Base-by-base conservation (phyloP, 371 early-diverging fungal genomes). In the Batkoa obscura region DNA sequence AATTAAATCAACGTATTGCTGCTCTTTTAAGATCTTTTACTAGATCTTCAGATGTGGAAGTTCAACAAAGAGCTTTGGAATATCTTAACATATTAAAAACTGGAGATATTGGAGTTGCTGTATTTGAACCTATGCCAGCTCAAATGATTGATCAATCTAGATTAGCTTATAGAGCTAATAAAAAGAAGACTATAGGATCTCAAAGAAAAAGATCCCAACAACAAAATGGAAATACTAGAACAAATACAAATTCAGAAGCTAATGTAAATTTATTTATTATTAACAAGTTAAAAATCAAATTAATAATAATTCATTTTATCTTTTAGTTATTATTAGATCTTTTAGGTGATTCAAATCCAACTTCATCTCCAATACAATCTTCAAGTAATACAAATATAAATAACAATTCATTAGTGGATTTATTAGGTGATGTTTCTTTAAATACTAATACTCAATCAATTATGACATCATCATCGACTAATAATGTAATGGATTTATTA, bases 1-100 rank as follows among this genome's bases (percentile, higher is more conserved):
- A 38, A 47, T 62, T 63, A 12, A 50, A 60, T 13, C 61, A 61
- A 30, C 62, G 63, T 31, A 78, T 88, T 55, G 78, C 74, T 58
- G 61, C 68, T 9, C 57, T 85, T 9, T 64, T 95, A 37, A 66
- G 63, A 2, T 59, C 70, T 48, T 79, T 83, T 62, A 71, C 70
- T n/a, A 72, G 72, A 6, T 80, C 84, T 55, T 75, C 81, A 60
- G 88, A 90, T 60, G 78, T 87, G 0, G 98, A 95, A 68, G 79
- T 90, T 47, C 96, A 97, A 65, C 85, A 89, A 63, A 84, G 98
- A 55, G 86, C 90, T 0, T 83, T 87, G 6, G 96, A 97, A 68
- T 94, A 79, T 64, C 74, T 74, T 38, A 78, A 81, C 43, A 71
- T 96, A 8, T 81, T 89, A 55, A 80, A 81, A 30, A 75, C 80